Base-by-base conservation (phyloP, 306 rosid species). In the Acmispon strigosus region DNA sequence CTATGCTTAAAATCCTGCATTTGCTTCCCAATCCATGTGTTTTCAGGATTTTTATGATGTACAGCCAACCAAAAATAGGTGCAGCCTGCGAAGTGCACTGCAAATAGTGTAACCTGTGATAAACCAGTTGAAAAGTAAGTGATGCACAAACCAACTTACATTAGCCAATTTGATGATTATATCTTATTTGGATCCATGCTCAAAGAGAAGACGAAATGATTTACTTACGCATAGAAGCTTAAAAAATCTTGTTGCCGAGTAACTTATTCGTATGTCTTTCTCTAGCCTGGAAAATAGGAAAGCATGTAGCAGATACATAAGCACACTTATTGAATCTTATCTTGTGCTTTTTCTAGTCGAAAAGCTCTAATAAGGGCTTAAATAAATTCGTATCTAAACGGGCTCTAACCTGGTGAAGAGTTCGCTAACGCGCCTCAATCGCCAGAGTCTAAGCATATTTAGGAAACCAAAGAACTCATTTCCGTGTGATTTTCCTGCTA, bases 41-140 rank as follows among this genome's bases (percentile, higher is more conserved):
- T 61, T 50, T 15, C 53, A 2, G 84, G 62, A 5, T 60, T 24
- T 27, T 73, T 73, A 82, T 90, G 78, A 74, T 69, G 86, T 15
- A 78, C 54, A 15, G 96, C 98, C 65, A 93, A 74, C 98, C 93
- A 90, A 76, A 61, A 90, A 79, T 84, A 84, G 82, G 86, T 79
- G 86, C 98, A 93, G 62, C 96, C 97, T 47, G 98, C 88, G 20
- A 87, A 82, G 74, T 92, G 98, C 74, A 84, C 92, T 8, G 85
- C 97, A 36, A 90, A 87, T 55, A 93, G 80, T 19, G 96, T 86
- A 18, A 85, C 97, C 97, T 93, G 82, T 60, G 17, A 61, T 15
- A 44, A 49, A 80, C 76, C 71, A 83, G 14, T 5, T 5, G 8
- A 69, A 32, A 73, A 9, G 42, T 48, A 70, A 27, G 32, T 2